These are phyloP conservation scores for Cyclocybe aegerita DNA, from an alignment of 768 basidiomycete species.

Conservation along the genomic window DNA sequence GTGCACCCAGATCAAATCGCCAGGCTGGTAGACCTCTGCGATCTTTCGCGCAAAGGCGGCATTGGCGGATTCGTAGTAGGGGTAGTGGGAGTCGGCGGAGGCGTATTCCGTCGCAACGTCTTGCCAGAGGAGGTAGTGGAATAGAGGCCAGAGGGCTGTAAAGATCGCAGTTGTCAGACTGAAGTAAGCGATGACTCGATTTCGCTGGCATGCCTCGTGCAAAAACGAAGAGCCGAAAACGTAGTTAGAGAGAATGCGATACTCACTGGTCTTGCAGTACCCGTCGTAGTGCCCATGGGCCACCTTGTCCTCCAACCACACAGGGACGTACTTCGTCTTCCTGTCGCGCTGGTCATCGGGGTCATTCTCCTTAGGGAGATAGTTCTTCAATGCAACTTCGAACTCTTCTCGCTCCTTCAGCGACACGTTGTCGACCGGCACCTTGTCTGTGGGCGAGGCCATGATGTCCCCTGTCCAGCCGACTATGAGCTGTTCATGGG, in stretches of 20 bases:
- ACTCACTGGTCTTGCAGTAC: constrained; percentile 92
- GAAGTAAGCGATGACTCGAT: no score
- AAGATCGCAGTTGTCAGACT: neutral
- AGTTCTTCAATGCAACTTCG: constrained; percentile 61
- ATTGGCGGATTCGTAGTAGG: constrained; percentile 81
- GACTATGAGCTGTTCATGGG: constrained; percentile 88
- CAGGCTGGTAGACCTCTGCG: constrained; percentile 74
- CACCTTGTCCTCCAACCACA: constrained; percentile 88
- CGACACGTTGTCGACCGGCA: constrained; percentile 52
- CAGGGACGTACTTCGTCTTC: constrained; percentile 78
- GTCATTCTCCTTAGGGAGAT: constrained; percentile 60
- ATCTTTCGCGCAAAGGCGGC: constrained; percentile 75
- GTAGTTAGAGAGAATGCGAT: neutral
- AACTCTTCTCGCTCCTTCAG: constrained; percentile 65
- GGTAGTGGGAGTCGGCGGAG: constrained; percentile 82
- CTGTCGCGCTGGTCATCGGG: constrained; percentile 51
- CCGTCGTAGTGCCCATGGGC: constrained; percentile 96
- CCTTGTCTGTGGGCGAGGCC: constrained; percentile 32
- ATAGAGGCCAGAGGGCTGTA: constrained; percentile 91
- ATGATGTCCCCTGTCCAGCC: constrained; percentile 94
- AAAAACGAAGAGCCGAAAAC: neutral
- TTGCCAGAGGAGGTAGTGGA: constrained; percentile 98
- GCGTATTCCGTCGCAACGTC: constrained; percentile 90
- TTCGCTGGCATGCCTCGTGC: no score
- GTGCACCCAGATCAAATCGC: constrained; percentile 93